Conservation (phyloP, 768 basidiomycete species). For the Boletus rubroflammeus region DNA sequence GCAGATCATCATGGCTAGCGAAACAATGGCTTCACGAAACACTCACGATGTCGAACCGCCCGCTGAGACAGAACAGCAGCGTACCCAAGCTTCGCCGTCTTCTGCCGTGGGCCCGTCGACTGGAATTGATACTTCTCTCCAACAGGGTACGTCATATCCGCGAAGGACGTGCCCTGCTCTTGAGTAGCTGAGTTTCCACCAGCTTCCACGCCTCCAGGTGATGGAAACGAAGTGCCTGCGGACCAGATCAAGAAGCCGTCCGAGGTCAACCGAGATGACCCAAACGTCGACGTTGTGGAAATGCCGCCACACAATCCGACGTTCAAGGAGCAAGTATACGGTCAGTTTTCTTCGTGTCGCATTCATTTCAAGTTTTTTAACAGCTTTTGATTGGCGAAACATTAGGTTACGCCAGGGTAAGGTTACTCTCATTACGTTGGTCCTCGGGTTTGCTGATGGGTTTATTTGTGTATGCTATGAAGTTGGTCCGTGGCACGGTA, state of each 20-base stretch:
- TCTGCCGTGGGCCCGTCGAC: constrained; percentile 28
- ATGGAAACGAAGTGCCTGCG: constrained; percentile 32
- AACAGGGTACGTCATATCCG: constrained; percentile 35
- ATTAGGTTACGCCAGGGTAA: constrained; percentile 31
- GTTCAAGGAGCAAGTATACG: constrained; percentile 60
- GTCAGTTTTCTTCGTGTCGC: constrained; percentile 29
- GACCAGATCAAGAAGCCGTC: constrained; percentile 27
- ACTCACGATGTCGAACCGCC: not conserved
- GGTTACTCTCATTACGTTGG: not conserved
- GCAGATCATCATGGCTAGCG: constrained; percentile 3
- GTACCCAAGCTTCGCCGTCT: constrained; percentile 10
- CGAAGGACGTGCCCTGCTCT: not conserved
- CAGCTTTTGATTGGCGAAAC: not conserved
- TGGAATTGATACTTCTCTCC: constrained; percentile 27
- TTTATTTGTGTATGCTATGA: not conserved
- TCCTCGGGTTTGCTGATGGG: constrained; percentile 1
- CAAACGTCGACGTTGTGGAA: constrained; percentile 24
- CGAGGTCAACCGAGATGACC: constrained; percentile 26
- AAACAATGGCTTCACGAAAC: not conserved
- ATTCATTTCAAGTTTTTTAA: not conserved
- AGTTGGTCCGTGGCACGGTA: constrained; percentile 33
- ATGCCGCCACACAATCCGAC: constrained; percentile 33
- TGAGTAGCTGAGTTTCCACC: not conserved
- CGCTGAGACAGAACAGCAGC: constrained; percentile 5
- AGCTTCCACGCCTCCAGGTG: constrained; percentile 38